Conservation (phyloP, 2,329 filamentous ascomycete genomes). For the Arachnomyces sp. region DNA sequence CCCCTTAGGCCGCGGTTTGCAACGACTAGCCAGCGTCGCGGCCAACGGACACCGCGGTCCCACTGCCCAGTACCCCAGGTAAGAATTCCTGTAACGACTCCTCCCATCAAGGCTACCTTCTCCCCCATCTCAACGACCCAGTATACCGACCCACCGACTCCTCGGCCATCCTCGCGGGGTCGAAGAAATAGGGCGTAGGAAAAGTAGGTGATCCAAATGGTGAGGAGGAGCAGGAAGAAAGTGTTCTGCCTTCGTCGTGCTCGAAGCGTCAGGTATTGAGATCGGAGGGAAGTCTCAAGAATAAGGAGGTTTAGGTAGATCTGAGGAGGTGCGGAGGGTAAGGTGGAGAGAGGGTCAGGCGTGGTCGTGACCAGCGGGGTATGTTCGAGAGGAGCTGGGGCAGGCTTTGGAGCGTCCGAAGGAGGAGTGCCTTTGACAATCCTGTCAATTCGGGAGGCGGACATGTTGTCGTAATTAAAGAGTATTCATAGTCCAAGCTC, state of each 20-base stretch:
- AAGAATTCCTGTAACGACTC: slow-evolving; percentile 74
- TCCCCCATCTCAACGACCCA: slow-evolving; percentile 89
- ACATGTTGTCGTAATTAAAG: slow-evolving; percentile 38
- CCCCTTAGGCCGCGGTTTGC: slow-evolving; percentile 82
- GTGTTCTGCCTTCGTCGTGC: slow-evolving; percentile 84
- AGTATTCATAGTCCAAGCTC: no score
- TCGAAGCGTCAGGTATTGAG: slow-evolving; percentile 85
- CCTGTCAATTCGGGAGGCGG: slow-evolving; percentile 64
- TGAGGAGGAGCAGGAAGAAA: slow-evolving; percentile 76
- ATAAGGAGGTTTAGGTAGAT: slow-evolving; percentile 98
- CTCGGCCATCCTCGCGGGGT: slow-evolving; percentile 89
- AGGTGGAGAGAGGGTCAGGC: slow-evolving; percentile 64
- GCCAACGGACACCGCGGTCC: slow-evolving; percentile 92
- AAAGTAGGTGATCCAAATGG: slow-evolving; percentile 74
- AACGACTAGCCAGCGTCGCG: slow-evolving; percentile 77
- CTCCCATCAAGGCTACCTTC: slow-evolving; percentile 85
- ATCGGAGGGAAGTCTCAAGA: slow-evolving; percentile 84
- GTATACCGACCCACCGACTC: slow-evolving; percentile 88
- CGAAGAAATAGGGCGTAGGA: slow-evolving; percentile 85
- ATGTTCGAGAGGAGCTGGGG: slow-evolving; percentile 21
- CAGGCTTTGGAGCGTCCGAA: slow-evolving; percentile 45
- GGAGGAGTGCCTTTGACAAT: slow-evolving; percentile 83
- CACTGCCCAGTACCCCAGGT: slow-evolving; percentile 95
- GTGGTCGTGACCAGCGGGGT: slow-evolving; percentile 39
- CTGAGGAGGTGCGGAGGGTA: slow-evolving; percentile 86